Base-by-base conservation (phyloP, 768 basidiomycete genomes). In the Tylopilus sp. region DNA sequence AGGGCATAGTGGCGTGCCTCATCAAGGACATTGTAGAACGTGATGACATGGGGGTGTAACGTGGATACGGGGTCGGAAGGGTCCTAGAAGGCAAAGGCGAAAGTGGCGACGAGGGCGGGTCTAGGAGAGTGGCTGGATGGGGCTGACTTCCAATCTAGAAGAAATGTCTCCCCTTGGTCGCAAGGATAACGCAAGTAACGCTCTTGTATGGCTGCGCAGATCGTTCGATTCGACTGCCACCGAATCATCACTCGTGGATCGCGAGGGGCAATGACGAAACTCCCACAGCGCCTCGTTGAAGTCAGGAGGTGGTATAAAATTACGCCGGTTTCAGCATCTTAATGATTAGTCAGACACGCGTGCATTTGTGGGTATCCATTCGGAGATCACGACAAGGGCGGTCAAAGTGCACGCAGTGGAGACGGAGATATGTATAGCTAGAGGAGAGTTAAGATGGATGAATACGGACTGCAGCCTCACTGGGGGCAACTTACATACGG, bases 241-340 rank as follows among this genome's bases (percentile, higher is more conserved):
- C 26, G 26, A 26, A 44, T 39, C 49, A 5, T 51, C 47, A 22
- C 40, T 44, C 3, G 40, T 28, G 48, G 41, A 26, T 39, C 11
- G 48, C 26, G 40, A 22, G 25, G n/a, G 22, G 39, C 2, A 33
- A 18, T 40, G 22, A 10, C 11, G 23, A 43, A 40, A 39, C 50
- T 41, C 48, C 45, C 50, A 40, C 48, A 51, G 39, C 5, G 44
- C 63, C 63, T 59, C 63, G 44, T 51, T 63, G 47, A 47, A 48
- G 44, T 13, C 52, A 42, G 53, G 47, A 58, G 56, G 53, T 43
- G 36, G 44, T 40, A 30, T 5, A 31, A 45, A 44, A 46, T 40
- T 41, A 31, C 20, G 43, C 36, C 40, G n/a, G 47, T 1, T 23
- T 41, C 39, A 40, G 15, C 40, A 35, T 30, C 42, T 36, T 17